These are phyloP conservation scores for Mycosphaerella arachidis DNA, from an alignment of 2,329 filamentous ascomycete species.

Conservation along the genomic window DNA sequence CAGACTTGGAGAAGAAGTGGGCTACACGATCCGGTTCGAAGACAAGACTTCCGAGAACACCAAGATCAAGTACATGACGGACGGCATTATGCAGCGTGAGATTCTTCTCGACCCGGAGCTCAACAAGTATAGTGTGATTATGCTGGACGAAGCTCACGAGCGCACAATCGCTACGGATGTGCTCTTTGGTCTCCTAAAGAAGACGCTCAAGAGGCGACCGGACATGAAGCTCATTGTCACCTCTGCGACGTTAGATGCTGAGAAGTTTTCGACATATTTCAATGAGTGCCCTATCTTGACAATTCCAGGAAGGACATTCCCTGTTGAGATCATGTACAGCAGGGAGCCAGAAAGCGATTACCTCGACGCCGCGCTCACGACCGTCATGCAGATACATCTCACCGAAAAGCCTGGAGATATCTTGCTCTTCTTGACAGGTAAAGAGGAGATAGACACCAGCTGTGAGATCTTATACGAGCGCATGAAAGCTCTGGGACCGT, in stretches of 20 bases:
- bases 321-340: conserved; percentile 93
- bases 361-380: conserved; percentile 86
- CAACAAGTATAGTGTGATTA: conserved; percentile 88
- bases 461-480: conserved; percentile 90
- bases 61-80: conserved; percentile 99
- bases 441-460: conserved; percentile 94
- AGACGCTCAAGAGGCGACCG: conserved; percentile 76
- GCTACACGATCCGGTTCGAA: conserved; percentile 96
- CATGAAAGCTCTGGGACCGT: conserved; percentile 90
- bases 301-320: conserved; percentile 90
- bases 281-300: conserved; percentile 94
- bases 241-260: conserved; percentile 90
- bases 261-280: conserved; percentile 96
- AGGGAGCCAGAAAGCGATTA: conserved; percentile 95
- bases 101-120: conserved; percentile 88
- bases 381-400: conserved; percentile 96
- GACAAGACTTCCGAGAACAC: conserved; percentile 84
- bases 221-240: conserved; percentile 96
- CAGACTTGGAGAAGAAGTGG: conserved; percentile 83
- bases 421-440: conserved; percentile 91
- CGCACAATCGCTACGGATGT: conserved; percentile 95
- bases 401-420: conserved; percentile 92
- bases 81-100: conserved; percentile 95
- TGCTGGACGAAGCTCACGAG: conserved; percentile 97
- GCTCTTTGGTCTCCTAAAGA: conserved; percentile 88